Percentiles rank a stretch among this genome's conserved stretches.
Evolutionary conservation across 768 basidiomycete species (phyloP).

Genomic region (Amyloporia xantha): DNA sequence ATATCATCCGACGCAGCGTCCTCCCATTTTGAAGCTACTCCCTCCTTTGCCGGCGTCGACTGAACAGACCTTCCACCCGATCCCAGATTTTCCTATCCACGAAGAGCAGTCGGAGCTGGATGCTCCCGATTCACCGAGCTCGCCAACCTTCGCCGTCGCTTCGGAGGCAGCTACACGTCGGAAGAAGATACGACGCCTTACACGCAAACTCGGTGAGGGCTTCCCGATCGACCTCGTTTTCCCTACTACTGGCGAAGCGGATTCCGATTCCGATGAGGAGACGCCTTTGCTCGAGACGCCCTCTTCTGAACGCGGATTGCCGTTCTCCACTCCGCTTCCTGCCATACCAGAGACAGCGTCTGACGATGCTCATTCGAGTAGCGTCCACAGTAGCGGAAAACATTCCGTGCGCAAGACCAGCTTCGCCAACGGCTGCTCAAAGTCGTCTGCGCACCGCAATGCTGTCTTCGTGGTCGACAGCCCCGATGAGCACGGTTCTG

Average conservation of each 20-base stretch:
- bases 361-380: not conserved
- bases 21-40: slow-evolving; percentile 17
- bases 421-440: not conserved
- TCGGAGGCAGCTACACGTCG: slow-evolving; percentile 37
- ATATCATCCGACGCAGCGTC: slow-evolving; percentile 12
- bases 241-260: slow-evolving; percentile 23
- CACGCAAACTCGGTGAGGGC: slow-evolving; percentile 54
- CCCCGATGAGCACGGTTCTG: slow-evolving; percentile 1
- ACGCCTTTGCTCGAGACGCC: slow-evolving; percentile 8
- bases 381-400: not conserved
- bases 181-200: slow-evolving; percentile 57
- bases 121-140: slow-evolving; percentile 1
- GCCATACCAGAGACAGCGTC: not conserved
- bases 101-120: not conserved
- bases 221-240: slow-evolving; percentile 60
- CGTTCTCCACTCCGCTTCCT: not conserved
- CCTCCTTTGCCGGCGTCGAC: slow-evolving; percentile 3
- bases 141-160: slow-evolving; percentile 34
- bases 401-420: not conserved
- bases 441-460: not conserved
- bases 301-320: not conserved
- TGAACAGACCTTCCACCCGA: slow-evolving; percentile 7
- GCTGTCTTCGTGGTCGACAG: not conserved
- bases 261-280: slow-evolving; percentile 13
- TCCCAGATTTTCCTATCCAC: slow-evolving; percentile 14